These are phyloP conservation scores for Aspergillus cavernicola DNA, from an alignment of 495 filamentous ascomycete species.

Conservation along the genomic window DNA sequence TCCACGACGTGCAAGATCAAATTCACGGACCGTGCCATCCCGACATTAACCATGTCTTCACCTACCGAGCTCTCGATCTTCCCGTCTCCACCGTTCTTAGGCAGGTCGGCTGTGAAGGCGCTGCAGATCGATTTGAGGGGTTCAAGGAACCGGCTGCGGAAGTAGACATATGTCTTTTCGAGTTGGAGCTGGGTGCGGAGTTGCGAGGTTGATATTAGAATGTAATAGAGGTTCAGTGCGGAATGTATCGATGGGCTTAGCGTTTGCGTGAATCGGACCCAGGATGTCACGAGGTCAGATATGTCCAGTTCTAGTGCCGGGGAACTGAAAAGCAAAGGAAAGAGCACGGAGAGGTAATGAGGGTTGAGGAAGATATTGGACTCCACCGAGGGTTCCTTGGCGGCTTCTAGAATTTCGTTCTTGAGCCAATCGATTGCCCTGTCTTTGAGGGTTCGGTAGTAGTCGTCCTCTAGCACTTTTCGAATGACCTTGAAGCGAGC, in stretches of 20 bases:
- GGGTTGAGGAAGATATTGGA: slow-evolving; percentile 32
- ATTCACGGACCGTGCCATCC: slow-evolving; percentile 37
- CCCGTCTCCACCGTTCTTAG: slow-evolving; percentile 37
- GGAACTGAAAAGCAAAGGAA: slow-evolving; percentile 32
- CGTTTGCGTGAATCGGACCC: slow-evolving; percentile 37
- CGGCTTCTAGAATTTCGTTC: slow-evolving; percentile 65
- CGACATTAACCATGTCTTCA: slow-evolving; percentile 35
- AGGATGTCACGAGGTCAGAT: slow-evolving; percentile 32
- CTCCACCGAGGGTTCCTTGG: slow-evolving; percentile 16
- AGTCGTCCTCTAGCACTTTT: slow-evolving; percentile 74
- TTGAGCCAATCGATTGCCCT: slow-evolving; percentile 84
- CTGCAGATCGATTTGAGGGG: slow-evolving; percentile 33
- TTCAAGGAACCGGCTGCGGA: slow-evolving; percentile 35
- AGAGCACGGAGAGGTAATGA: slow-evolving; percentile 51
- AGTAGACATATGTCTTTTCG: slow-evolving; percentile 34
- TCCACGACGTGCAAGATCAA: slow-evolving; percentile 34
- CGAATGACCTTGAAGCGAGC: slow-evolving; percentile 72
- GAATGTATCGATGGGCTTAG: slow-evolving; percentile 37
- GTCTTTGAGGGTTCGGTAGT: slow-evolving; percentile 69
- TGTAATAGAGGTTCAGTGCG: slow-evolving; percentile 44
- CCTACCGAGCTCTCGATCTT: slow-evolving; percentile 38
- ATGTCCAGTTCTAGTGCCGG: slow-evolving; percentile 20
- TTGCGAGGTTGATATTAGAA: slow-evolving; percentile 34
- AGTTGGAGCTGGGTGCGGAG: slow-evolving; percentile 34
- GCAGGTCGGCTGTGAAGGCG: slow-evolving; percentile 34